Base-by-base conservation (phyloP, 352 stramenopile genomes). In the Globisporangium barbulae region DNA sequence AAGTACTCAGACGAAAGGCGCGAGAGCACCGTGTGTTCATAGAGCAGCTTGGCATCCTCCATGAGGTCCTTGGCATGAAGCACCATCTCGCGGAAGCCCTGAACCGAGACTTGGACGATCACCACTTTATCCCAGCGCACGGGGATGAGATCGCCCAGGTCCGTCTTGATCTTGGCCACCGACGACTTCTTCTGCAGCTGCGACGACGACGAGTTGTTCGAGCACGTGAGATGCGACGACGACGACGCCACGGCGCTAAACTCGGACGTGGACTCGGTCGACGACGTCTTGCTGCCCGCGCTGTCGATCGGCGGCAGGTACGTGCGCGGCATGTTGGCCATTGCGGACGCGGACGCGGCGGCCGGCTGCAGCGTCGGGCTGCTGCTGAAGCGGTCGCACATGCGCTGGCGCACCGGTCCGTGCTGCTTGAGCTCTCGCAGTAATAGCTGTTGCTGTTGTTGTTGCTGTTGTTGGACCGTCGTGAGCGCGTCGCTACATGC, bases 21-120 rank as follows among this genome's bases (percentile, higher is more conserved):
- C 53, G 85, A 94, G 6, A 93, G 72, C 55, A 95, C 86, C 37
- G 86, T 95, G 70, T 95, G 87, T 56, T 94, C 87, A 55, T 95
- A 95, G 47, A 95, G 67, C 39, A 91, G 57, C 60, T 92, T 93
- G 15, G 87, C 87, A 47, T 95, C 87, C 59, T 95, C 87, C 85
- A 95, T 93, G 9, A 94, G 64, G 15, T 95, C 85, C 65, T 93
- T 91, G 1, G 83, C 81, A 35, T 92, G 67, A 13, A 56, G 73
- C 67, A 85, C 79, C 79, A 93, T 89, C 19, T 91, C 83, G 3
- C 86, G 80, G 62, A 94, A 95, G 4, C 81, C 85, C 67, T 91
- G 81, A 22, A 94, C 85, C 4, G 85, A 93, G 5, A 95, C 85
- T 66, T 95, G 86, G 25, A 95, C 87, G 56, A 94, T 73, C 49